These are phyloP conservation scores for Gillenia trifoliata DNA, from an alignment of 306 rosid genomes.

Conservation along the genomic window DNA sequence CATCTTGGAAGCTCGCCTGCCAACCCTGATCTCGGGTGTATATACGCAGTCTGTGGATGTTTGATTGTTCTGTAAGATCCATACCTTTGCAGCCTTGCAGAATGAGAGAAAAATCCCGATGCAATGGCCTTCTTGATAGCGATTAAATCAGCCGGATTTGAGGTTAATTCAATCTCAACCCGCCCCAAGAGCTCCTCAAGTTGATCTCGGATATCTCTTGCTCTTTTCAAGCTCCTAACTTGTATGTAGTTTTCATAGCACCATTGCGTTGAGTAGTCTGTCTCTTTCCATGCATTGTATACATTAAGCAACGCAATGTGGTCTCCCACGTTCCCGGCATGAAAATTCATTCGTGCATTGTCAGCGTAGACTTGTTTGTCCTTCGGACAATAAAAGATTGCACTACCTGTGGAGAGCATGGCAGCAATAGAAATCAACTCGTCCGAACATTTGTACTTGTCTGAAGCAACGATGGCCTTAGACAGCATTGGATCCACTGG, in stretches of 20 bases:
- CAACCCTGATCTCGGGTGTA: conserved; percentile 86
- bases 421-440: conserved; percentile 79
- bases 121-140: conserved; percentile 73
- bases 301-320: conserved; percentile 82
- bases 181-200: conserved; percentile 76
- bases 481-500: conserved; percentile 94
- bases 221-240: conserved; percentile 94
- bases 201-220: conserved; percentile 84
- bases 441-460: conserved; percentile 72
- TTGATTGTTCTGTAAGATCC: conserved; percentile 70
- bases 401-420: conserved; percentile 82
- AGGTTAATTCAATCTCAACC: conserved; percentile 43
- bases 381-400: conserved; percentile 81
- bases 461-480: conserved; percentile 84
- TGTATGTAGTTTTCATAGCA: conserved; percentile 82
- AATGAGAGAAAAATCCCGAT: conserved; percentile 83
- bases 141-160: conserved; percentile 53
- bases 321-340: conserved; percentile 79
- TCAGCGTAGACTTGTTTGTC: conserved; percentile 94
- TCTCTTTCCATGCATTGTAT: conserved; percentile 79
- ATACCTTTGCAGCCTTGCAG: conserved; percentile 64
- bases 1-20: conserved; percentile 68
- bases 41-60: conserved; percentile 67
- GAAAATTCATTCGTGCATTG: conserved; percentile 77
- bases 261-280: conserved; percentile 86